These are phyloP conservation scores for Hippophae tibetana DNA, from an alignment of 306 rosid genomes.

Conservation along the genomic window DNA sequence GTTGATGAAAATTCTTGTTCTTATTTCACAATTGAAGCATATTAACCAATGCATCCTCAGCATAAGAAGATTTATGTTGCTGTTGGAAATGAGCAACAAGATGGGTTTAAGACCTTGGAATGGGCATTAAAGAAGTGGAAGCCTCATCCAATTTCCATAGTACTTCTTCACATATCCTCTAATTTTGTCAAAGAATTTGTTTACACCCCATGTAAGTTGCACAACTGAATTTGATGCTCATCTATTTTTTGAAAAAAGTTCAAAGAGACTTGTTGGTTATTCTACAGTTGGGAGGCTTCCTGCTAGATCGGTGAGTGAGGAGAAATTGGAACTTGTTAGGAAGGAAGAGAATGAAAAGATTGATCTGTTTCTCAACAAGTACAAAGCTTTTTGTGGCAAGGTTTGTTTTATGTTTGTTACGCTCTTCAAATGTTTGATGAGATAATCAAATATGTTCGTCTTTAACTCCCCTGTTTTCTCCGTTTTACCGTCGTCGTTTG, in stretches of 20 bases:
- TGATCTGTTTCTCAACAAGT: slow-evolving; percentile 39
- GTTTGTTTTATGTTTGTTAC: slow-evolving; percentile 14
- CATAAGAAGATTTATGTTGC: slow-evolving; percentile 58
- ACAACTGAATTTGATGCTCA: background rate
- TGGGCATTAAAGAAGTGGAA: slow-evolving; percentile 77
- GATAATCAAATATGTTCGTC: background rate
- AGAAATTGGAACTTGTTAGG: slow-evolving; percentile 41
- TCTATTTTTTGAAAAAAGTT: background rate
- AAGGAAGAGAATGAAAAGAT: slow-evolving; percentile 46
- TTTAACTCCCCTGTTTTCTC: background rate
- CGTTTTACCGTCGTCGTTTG: background rate
- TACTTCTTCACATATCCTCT: slow-evolving; percentile 49
- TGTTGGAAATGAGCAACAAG: slow-evolving; percentile 54
- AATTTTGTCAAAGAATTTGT: slow-evolving; percentile 42
- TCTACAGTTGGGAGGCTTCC: slow-evolving; percentile 80
- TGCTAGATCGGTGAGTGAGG: slow-evolving; percentile 60
- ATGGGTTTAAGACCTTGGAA: slow-evolving; percentile 55
- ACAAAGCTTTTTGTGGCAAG: slow-evolving; percentile 56
- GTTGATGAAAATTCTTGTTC: background rate
- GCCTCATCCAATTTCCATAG: slow-evolving; percentile 53
- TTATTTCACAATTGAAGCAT: background rate
- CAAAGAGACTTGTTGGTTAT: too few relatives aligned
- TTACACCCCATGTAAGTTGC: slow-evolving; percentile 57
- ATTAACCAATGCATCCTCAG: background rate
- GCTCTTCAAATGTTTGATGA: slow-evolving; percentile 5